Conservation (phyloP, 176 grass and related monocot genomes). For the Neostapfia colusana region DNA sequence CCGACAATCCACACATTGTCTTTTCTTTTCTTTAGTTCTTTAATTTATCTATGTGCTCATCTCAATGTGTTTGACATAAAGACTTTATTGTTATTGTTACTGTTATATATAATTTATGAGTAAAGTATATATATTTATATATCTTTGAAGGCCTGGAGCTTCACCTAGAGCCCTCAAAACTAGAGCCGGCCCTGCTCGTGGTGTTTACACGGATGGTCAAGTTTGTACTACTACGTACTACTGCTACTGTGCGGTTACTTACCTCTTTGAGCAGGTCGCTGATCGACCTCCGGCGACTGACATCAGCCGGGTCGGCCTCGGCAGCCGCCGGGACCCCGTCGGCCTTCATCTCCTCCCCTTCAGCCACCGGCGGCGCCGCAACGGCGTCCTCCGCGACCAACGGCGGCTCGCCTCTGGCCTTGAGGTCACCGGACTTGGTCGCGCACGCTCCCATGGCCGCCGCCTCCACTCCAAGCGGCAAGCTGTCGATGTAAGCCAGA, state of each 20-base stretch:
- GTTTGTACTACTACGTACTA: no score
- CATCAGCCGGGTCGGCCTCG: conserved; percentile 33
- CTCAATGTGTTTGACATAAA: no score
- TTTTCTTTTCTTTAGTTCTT: no score
- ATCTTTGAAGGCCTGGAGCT: no score
- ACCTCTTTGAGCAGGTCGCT: conserved; percentile 50
- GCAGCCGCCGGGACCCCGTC: neutral
- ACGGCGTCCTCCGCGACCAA: conserved; percentile 18
- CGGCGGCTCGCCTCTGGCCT: conserved; percentile 30
- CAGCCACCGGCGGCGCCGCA: neutral
- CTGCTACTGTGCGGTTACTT: neutral
- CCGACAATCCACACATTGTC: no score
- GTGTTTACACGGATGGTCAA: neutral
- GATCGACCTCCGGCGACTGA: conserved; percentile 47
- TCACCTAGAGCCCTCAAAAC: no score
- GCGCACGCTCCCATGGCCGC: conserved; percentile 53
- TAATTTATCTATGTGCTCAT: no score
- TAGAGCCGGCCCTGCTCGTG: no score
- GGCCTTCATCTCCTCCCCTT: conserved; percentile 33
- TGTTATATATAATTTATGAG: no score
- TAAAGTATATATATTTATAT: no score
- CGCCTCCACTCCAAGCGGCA: neutral
- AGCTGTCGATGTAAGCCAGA: neutral
- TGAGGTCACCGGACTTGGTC: conserved; percentile 48
- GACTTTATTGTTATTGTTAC: no score